Conservation (phyloP, 306 rosid genomes). For the Trifolium pratense region DNA sequence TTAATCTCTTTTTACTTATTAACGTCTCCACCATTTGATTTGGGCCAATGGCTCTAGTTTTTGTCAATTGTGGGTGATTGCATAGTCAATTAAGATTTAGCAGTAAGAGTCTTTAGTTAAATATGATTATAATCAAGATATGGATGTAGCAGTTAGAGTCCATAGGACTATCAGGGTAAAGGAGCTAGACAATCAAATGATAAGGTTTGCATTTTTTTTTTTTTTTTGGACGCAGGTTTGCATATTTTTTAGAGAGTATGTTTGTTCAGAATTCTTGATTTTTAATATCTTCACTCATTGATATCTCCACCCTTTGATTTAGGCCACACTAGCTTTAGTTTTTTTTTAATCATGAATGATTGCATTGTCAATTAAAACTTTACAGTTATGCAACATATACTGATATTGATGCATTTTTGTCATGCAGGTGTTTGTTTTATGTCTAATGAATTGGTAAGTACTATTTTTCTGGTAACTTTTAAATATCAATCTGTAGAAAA, state of each 20-base stretch:
- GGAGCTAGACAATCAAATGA: constrained; percentile 7
- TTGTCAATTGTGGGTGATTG: constrained; percentile 15
- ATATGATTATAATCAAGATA: constrained; percentile 30
- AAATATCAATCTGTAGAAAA: constrained; percentile 11
- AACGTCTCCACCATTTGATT: constrained; percentile 17
- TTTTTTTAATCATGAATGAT: constrained; percentile 7
- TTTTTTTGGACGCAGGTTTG: too few relatives aligned
- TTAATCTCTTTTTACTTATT: constrained; percentile 9
- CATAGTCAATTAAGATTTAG: neutral
- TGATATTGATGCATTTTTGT: constrained; percentile 46
- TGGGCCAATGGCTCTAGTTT: constrained; percentile 22
- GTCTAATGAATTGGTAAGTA: constrained; percentile 95
- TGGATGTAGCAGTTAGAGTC: constrained; percentile 19
- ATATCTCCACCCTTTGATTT: constrained; percentile 18
- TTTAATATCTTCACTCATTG: constrained; percentile 6
- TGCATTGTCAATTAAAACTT: neutral
- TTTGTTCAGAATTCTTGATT: constrained; percentile 1
- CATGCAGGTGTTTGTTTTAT: constrained; percentile 88
- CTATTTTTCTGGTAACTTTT: constrained; percentile 6
- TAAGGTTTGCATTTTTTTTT: constrained; percentile 8
- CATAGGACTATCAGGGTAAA: neutral
- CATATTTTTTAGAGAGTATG: neutral
- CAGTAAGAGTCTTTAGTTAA: neutral
- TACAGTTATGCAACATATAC: constrained; percentile 14
- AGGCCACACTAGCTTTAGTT: constrained; percentile 15